Conservation (phyloP, 2,329 filamentous ascomycete genomes). For the Juglanconis juglandina region DNA sequence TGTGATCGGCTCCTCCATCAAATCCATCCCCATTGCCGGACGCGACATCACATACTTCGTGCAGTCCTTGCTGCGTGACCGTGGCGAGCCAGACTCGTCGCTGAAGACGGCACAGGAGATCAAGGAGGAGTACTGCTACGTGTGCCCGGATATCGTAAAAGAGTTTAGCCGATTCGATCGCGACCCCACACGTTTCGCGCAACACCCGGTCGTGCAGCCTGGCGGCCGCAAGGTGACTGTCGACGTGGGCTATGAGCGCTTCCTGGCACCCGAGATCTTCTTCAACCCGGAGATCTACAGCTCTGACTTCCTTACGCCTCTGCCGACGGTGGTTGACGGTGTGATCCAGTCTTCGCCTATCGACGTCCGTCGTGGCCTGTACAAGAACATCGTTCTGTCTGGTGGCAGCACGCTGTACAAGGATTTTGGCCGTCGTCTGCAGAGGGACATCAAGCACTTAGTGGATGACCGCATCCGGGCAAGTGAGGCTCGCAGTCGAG, state of each 20-base stretch:
- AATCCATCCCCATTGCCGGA: slow-evolving; percentile 96
- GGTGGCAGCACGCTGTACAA: slow-evolving; percentile 98
- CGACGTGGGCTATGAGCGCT: slow-evolving; percentile 96
- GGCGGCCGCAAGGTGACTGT: slow-evolving; percentile 82
- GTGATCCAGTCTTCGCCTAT: slow-evolving; percentile 98
- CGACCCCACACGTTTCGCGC: slow-evolving; percentile 84
- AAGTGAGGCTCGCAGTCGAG: slow-evolving; percentile 86
- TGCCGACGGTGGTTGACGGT: slow-evolving; percentile 89
- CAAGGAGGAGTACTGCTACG: slow-evolving; percentile 98
- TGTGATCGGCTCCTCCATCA: slow-evolving; percentile 98
- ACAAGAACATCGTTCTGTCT: slow-evolving; percentile 99
- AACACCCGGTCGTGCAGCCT: slow-evolving; percentile 82
- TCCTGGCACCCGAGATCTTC: slow-evolving; percentile 97
- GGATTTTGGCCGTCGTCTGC: slow-evolving; percentile 92
- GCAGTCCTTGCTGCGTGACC: slow-evolving; percentile 90
- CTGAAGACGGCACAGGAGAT: slow-evolving; percentile 97
- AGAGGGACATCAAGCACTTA: slow-evolving; percentile 93
- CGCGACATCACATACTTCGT: slow-evolving; percentile 99
- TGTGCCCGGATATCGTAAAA: slow-evolving; percentile 98
- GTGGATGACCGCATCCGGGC: slow-evolving; percentile 91
- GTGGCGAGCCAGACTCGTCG: slow-evolving; percentile 93
- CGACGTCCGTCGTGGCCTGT: slow-evolving; percentile 91
- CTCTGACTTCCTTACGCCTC: slow-evolving; percentile 93
- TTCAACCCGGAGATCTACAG: slow-evolving; percentile 99
- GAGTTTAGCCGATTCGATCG: slow-evolving; percentile 93